phyloP scores from a whole-genome alignment of 2,329 filamentous ascomycete species.

The Plenodomus lindquistii region DNA sequence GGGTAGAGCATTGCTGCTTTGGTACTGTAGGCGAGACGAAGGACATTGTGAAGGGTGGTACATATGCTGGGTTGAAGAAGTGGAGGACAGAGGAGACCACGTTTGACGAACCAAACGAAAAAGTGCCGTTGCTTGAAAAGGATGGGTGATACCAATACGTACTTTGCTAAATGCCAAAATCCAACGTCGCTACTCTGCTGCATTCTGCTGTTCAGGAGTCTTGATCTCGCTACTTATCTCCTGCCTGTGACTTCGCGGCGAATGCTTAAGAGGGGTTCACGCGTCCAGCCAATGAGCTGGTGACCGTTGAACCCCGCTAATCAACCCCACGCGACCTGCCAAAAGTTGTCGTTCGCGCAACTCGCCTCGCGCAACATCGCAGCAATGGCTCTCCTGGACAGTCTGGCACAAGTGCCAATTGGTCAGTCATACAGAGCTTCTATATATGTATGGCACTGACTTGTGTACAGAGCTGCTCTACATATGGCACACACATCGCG shows the following conservation, averaged over 20 bases:
- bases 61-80: conserved; percentile 41
- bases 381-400: conserved; percentile 17
- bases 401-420: conserved; percentile 19
- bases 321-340: conserved; percentile 23
- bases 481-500: conserved; percentile 44
- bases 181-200: too few species aligned
- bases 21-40: conserved; percentile 44
- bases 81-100: conserved; percentile 8
- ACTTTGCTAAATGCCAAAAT: too few species aligned
- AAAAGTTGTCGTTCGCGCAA: conserved; percentile 19
- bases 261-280: too few species aligned
- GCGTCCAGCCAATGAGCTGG: conserved; percentile 10
- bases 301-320: conserved; percentile 14
- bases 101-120: not conserved
- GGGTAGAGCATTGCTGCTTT: conserved; percentile 46
- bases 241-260: too few species aligned
- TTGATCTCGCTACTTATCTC: too few species aligned
- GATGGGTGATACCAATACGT: not conserved
- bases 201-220: too few species aligned
- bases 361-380: conserved; percentile 2
- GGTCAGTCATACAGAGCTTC: conserved; percentile 6
- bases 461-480: conserved; percentile 35
- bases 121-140: not conserved
- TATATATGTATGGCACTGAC: not conserved
- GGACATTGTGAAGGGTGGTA: conserved; percentile 43